Evolutionary conservation across 2,329 filamentous ascomycete species (phyloP), one percentile per base, ranked within the genome.

Genomic region (Thelonectria blattea): DNA sequence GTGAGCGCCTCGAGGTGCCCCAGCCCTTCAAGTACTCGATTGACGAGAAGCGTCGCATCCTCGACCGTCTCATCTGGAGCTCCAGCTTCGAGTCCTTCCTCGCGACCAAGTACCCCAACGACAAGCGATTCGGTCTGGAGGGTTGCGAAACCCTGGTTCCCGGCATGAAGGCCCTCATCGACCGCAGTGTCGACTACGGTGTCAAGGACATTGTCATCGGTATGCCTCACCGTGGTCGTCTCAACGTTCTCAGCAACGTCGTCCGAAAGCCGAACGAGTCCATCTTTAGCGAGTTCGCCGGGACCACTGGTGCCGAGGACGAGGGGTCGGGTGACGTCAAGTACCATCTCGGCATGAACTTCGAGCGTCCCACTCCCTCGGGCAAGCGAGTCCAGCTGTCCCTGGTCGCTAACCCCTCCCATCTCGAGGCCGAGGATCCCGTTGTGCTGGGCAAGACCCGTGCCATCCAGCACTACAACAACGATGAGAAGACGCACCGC

Each of bases 281-380:
- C 67, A 99, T 99, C 79, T 99, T 99, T 84, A 96, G 91, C 76
- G 95, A 99, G 79, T 99, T 99, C 73, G 91, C 92, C 64, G 95
- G 95, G 71, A 92, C 90, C 48, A 82, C 91, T 20, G 92, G 92
- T 74, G 91, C 92, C 56, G 91, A 91, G 69, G 95, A 98, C 70
- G 94, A 99, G 81, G 95, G 95, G 61, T 98, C 95, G 60, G 95
- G 95, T 72, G 95, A 99, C 77, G 95, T 99, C 79, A 99, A 99
- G 81, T 99, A 99, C 82, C 95, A 99, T 82, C 83, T 99, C 73
- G 95, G 95, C 75, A 99, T 99, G 95, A 99, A 99, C 84, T 99
- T 99, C 70, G 95, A 99, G 83, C 92, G 95, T 65, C 95, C 95
- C 56, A 99, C 95, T 10, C 95, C 95, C 60, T 98, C 94, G 45